Base-by-base conservation (phyloP, 2,329 filamentous ascomycete genomes). In the Huntiella decipiens region DNA sequence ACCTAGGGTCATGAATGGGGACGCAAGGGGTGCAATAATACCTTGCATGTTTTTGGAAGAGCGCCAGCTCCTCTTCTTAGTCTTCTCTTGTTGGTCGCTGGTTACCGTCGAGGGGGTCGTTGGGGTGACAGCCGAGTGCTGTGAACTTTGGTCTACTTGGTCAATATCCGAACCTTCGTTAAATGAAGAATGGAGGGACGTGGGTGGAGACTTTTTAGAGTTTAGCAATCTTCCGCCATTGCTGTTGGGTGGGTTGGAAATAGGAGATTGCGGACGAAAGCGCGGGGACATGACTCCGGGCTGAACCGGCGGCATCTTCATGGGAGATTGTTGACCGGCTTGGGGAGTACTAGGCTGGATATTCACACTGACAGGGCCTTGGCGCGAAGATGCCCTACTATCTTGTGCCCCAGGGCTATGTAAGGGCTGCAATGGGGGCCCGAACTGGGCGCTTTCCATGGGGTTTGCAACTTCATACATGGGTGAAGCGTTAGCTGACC, bases 141-240 rank as follows among this genome's bases (percentile, higher is more conserved):
- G 47, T 15, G 34, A 45, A 3, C 17, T 32, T 10, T 85, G 81
- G 22, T 86, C 82, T 7, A 70, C 60, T 50, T 81, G 77, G 51
- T 93, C 86, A 28, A 77, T 58, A 56, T 94, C 86, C 0, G 85
- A 93, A 16, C 79, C 75, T 53, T 92, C 86, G 17, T 88, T 91
- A 52, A 77, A 74, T 0, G 72, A 76, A 22, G 84, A 88, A 53
- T 82, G 76, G 49, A 86, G 67, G 0, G 86, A 93, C 2, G 78
- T 74, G 1, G 82, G 74, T 0, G 83, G 83, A 1, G 85, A 93
- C 50, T 71, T 70, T 51, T 76, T 75, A 0, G 78, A 75, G 52
- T 74, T 77, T 31, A 87, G 58, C 19, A 47, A 16, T 15, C 22
- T 39, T 50, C 28, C 48, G 53, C 5, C 48, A 50, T 19, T 50